These are phyloP conservation scores for Venturia effusa DNA, from an alignment of 2,329 filamentous ascomycete species.

Conservation along the genomic window DNA sequence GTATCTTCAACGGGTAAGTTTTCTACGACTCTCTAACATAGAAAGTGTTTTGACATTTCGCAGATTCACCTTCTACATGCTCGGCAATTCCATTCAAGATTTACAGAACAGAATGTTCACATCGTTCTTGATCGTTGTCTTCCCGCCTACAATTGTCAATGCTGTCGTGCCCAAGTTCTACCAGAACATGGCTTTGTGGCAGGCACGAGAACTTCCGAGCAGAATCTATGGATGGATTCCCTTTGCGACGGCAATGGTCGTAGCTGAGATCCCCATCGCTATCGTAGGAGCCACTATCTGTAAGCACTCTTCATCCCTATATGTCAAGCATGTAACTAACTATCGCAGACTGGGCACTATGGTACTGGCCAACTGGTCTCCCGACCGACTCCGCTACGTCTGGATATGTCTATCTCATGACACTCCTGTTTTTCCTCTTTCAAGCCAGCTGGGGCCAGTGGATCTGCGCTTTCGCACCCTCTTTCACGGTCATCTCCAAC, in stretches of 20 bases:
- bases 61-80: slow-evolving; percentile 33
- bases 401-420: slow-evolving; percentile 62
- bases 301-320: not conserved
- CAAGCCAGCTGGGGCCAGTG: slow-evolving; percentile 60
- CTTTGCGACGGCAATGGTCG: slow-evolving; percentile 60
- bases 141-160: slow-evolving; percentile 27
- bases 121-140: slow-evolving; percentile 39
- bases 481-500: slow-evolving; percentile 68
- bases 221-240: slow-evolving; percentile 60
- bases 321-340: not conserved
- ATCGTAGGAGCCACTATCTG: slow-evolving; percentile 6
- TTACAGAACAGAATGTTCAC: slow-evolving; percentile 37
- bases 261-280: slow-evolving; percentile 56
- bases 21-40: slow-evolving; percentile 12
- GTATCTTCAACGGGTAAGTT: slow-evolving; percentile 58
- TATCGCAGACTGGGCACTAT: slow-evolving; percentile 62
- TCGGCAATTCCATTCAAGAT: slow-evolving; percentile 26
- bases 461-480: slow-evolving; percentile 57
- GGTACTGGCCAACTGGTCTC: slow-evolving; percentile 47
- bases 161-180: slow-evolving; percentile 49
- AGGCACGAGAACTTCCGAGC: slow-evolving; percentile 49
- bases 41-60: slow-evolving; percentile 16
- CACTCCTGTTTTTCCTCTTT: slow-evolving; percentile 58
- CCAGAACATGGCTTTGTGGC: slow-evolving; percentile 35
- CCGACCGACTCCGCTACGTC: slow-evolving; percentile 44